phyloP scores from a whole-genome alignment of 2,329 filamentous ascomycete species.

The Claviceps paspali region DNA sequence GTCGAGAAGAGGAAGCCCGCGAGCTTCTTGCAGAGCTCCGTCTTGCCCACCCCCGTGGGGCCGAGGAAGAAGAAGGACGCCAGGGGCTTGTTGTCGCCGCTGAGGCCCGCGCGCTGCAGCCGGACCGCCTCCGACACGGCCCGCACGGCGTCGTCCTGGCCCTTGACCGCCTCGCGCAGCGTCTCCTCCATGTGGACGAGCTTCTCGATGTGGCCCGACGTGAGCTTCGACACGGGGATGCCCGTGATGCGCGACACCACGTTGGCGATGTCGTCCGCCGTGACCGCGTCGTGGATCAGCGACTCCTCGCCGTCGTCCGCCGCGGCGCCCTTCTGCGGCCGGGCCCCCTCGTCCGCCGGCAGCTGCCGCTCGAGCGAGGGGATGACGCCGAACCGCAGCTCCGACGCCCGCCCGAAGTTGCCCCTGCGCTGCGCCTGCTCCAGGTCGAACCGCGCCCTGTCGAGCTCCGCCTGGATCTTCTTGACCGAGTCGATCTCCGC shows the following conservation, averaged over 20 bases:
- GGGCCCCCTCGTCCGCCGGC: constrained; percentile 56
- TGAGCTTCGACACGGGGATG: constrained; percentile 84
- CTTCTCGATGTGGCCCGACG: constrained; percentile 86
- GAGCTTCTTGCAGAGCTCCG: constrained; percentile 91
- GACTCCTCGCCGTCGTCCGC: constrained; percentile 16
- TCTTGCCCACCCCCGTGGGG: constrained; percentile 93
- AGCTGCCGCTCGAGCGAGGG: constrained; percentile 66
- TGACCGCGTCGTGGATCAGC: constrained; percentile 88
- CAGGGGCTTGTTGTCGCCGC: constrained; percentile 77
- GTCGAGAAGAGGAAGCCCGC: constrained; percentile 88
- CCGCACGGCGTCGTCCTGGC: constrained; percentile 84
- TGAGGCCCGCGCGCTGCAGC: constrained; percentile 82
- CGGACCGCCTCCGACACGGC: constrained; percentile 87
- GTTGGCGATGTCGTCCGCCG: constrained; percentile 79
- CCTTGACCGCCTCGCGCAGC: constrained; percentile 67
- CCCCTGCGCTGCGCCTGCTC: constrained; percentile 78
- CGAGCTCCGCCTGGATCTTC: constrained; percentile 73
- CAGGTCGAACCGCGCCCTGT: constrained; percentile 69
- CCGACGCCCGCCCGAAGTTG: constrained; percentile 80
- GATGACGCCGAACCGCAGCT: constrained; percentile 78
- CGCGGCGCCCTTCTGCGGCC: constrained; percentile 7
- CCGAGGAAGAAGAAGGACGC: constrained; percentile 97
- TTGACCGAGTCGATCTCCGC: constrained; percentile 78
- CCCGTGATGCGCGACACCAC: constrained; percentile 87
- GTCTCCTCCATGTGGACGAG: constrained; percentile 91